phyloP scores from a whole-genome alignment of 2,329 filamentous ascomycete species.

The Pseudocercospora vitis region DNA sequence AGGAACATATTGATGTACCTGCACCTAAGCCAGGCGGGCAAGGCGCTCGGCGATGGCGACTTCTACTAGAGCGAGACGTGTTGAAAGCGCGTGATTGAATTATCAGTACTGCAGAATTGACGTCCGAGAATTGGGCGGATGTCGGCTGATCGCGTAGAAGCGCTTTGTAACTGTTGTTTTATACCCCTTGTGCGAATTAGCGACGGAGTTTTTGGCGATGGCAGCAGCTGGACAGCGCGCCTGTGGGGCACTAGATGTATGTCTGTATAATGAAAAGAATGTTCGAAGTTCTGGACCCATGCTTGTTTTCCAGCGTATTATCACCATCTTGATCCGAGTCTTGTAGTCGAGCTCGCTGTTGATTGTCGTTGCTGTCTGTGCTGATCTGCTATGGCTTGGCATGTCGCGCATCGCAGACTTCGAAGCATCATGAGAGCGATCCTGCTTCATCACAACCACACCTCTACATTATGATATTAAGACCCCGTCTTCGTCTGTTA shows the following conservation, averaged over 20 bases:
- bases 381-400: no score
- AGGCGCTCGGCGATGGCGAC: neutral
- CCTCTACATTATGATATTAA: conserved; percentile 24
- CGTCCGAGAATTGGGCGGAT: neutral
- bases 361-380: no score
- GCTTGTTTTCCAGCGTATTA: no score
- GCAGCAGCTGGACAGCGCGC: conserved; percentile 5
- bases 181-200: conserved; percentile 6
- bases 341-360: no score
- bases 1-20: neutral
- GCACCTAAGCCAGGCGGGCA: neutral
- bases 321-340: no score
- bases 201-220: conserved; percentile 4
- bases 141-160: neutral
- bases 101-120: neutral
- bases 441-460: conserved; percentile 9
- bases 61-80: neutral
- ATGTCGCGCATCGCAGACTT: neutral
- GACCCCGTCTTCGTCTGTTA: conserved; percentile 29
- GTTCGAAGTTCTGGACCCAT: no score
- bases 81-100: neutral
- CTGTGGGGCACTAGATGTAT: neutral
- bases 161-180: neutral
- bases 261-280: neutral
- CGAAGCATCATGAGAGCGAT: neutral